Conservation (phyloP, 768 basidiomycete species). For the Strobilomyces dryophilus region DNA sequence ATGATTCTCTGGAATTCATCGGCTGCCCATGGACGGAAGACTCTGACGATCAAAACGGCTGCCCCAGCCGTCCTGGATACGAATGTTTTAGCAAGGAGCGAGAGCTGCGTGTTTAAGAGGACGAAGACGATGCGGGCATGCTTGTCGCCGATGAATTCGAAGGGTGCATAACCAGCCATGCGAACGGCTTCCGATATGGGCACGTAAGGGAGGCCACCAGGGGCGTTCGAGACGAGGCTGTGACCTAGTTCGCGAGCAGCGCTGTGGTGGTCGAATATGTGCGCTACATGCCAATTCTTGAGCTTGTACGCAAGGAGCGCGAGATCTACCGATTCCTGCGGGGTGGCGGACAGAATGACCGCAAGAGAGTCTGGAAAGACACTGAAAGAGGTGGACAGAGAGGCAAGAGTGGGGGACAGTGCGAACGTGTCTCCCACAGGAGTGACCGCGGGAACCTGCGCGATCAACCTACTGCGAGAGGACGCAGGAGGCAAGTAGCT, state of each 20-base stretch:
- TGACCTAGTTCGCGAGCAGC: conserved; percentile 73
- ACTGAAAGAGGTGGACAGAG: conserved; percentile 55
- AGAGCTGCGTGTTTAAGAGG: conserved; percentile 70
- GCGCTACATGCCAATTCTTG: conserved; percentile 66
- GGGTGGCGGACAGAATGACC: conserved; percentile 78
- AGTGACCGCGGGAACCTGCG: conserved; percentile 79
- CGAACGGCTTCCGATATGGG: conserved; percentile 48
- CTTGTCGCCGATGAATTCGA: conserved; percentile 69
- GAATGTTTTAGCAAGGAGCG: conserved; percentile 56
- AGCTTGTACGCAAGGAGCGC: conserved; percentile 73
- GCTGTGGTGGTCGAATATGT: conserved; percentile 87
- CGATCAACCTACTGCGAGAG: conserved; percentile 61
- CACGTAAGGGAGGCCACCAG: conserved; percentile 26
- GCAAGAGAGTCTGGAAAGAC: conserved; percentile 63
- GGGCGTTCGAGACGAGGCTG: conserved; percentile 37
- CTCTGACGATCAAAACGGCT: conserved; percentile 68
- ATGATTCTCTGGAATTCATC: conserved; percentile 54
- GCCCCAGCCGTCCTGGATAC: conserved; percentile 43
- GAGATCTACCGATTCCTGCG: conserved; percentile 78
- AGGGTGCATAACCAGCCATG: conserved; percentile 63
- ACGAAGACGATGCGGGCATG: conserved; percentile 66
- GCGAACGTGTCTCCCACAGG: conserved; percentile 60
- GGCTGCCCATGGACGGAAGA: conserved; percentile 82
- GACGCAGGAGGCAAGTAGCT: conserved; percentile 63
- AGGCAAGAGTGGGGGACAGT: conserved; percentile 73